These are phyloP conservation scores for Auricularia sp. DNA, from an alignment of 768 basidiomycete species.

Conservation along the genomic window DNA sequence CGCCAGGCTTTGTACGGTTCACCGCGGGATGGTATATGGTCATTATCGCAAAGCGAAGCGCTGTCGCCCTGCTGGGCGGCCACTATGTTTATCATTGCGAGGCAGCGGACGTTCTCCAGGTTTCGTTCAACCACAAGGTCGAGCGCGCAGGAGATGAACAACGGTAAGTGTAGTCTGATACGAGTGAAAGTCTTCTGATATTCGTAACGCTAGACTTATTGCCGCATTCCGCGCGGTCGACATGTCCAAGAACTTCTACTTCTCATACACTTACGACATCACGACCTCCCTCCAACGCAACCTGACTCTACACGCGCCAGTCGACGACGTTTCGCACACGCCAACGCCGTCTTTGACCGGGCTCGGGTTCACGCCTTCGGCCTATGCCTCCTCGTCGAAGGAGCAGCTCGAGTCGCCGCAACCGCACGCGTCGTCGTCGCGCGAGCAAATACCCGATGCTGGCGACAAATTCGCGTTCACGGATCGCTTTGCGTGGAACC, in stretches of 20 bases:
- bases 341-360: too few relatives aligned
- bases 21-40: conserved; percentile 97
- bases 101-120: conserved; percentile 71
- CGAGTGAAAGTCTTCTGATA: too few relatives aligned
- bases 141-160: conserved; percentile 87
- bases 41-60: conserved; percentile 77
- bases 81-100: conserved; percentile 97
- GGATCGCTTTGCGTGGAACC: conserved; percentile 92
- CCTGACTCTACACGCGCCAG: conserved; percentile 49
- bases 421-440: background rate
- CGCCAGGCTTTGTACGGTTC: conserved; percentile 82
- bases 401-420: too few relatives aligned
- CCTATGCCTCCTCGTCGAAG: too few relatives aligned
- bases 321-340: conserved; percentile 13
- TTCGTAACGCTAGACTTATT: too few relatives aligned
- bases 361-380: too few relatives aligned
- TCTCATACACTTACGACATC: conserved; percentile 96
- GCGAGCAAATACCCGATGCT: conserved; percentile 2
- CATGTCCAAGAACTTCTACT: conserved; percentile 98
- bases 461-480: conserved; percentile 47
- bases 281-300: conserved; percentile 95
- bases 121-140: conserved; percentile 69
- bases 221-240: conserved; percentile 94
- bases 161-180: conserved; percentile 21
- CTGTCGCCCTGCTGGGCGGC: conserved; percentile 88